These are phyloP conservation scores for Lachnellula occidentalis DNA, from an alignment of 2,329 filamentous ascomycete species.

Conservation along the genomic window DNA sequence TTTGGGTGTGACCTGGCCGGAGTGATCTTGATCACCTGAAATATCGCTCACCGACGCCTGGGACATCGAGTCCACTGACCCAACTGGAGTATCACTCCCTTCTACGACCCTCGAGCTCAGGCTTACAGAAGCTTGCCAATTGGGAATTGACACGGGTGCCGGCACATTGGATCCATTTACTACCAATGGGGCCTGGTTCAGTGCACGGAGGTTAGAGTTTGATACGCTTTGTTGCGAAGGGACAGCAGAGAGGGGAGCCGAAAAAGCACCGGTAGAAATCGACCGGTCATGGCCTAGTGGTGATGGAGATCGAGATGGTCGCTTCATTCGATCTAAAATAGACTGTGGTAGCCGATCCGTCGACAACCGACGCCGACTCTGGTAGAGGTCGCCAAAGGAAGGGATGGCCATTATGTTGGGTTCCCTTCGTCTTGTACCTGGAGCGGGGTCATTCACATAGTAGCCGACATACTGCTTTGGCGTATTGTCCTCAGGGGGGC, in stretches of 20 bases:
- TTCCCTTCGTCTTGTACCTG: constrained; percentile 18
- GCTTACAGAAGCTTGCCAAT: constrained; percentile 24
- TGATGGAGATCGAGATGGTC: constrained; percentile 31
- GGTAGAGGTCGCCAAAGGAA: constrained; percentile 28
- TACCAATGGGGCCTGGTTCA: constrained; percentile 27
- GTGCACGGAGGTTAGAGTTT: constrained; percentile 22
- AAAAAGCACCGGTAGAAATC: constrained; percentile 24
- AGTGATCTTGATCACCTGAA: constrained; percentile 18
- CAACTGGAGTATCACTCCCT: constrained; percentile 18
- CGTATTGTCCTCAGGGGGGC: constrained; percentile 23
- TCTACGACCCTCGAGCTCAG: constrained; percentile 25
- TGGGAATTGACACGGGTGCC: constrained; percentile 23
- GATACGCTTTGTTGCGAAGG: constrained; percentile 23
- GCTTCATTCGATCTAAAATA: constrained; percentile 28
- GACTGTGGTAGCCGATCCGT: constrained; percentile 32
- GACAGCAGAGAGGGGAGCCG: constrained; percentile 19
- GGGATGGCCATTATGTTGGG: constrained; percentile 23
- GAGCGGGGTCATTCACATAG: constrained; percentile 26
- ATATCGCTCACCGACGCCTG: constrained; percentile 24
- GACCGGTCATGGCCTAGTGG: constrained; percentile 31
- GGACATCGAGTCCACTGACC: constrained; percentile 26
- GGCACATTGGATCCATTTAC: constrained; percentile 29
- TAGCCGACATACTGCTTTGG: constrained; percentile 32
- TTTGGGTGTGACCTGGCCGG: constrained; percentile 25
- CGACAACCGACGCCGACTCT: constrained; percentile 25